These are phyloP conservation scores for Aspergillus chevalieri DNA, from an alignment of 2,329 filamentous ascomycete genomes.

Conservation along the genomic window DNA sequence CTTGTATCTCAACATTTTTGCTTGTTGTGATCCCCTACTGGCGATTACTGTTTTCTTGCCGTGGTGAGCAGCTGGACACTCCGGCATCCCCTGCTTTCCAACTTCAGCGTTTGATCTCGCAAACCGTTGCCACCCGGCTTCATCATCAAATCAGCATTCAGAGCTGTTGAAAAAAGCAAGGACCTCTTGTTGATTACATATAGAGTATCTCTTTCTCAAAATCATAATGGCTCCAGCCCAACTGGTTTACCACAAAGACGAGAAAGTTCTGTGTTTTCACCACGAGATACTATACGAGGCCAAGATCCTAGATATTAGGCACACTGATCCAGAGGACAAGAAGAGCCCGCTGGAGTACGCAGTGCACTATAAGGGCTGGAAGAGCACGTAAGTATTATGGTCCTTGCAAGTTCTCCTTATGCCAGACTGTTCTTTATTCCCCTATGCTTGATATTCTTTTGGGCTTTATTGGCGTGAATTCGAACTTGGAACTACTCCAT, in stretches of 20 bases:
- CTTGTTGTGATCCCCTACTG: not conserved
- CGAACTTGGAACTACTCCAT: not conserved
- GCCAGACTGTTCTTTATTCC: not conserved
- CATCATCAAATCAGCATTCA: not conserved
- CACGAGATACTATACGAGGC: constrained; percentile 96
- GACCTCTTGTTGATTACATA: not conserved
- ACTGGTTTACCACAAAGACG: constrained; percentile 63
- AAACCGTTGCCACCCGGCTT: not conserved
- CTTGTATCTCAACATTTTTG: not conserved
- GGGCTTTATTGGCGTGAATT: not conserved
- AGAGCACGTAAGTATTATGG: constrained; percentile 67
- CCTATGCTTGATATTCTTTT: not conserved
- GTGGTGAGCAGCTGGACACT: not conserved
- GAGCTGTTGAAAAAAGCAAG: not conserved
- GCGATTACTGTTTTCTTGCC: not conserved
- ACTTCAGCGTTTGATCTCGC: too few relatives aligned
- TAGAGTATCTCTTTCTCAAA: constrained; percentile 21
- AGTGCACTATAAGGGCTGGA: constrained; percentile 99
- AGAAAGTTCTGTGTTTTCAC: constrained; percentile 94
- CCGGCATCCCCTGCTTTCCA: not conserved
- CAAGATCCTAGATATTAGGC: constrained; percentile 76
- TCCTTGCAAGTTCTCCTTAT: constrained; percentile 5
- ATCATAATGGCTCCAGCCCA: constrained; percentile 58
- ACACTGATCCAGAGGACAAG: constrained; percentile 58
- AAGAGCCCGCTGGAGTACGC: constrained; percentile 77